Base-by-base conservation (phyloP, 805 yeast species). In the Myxozyma udenii region DNA sequence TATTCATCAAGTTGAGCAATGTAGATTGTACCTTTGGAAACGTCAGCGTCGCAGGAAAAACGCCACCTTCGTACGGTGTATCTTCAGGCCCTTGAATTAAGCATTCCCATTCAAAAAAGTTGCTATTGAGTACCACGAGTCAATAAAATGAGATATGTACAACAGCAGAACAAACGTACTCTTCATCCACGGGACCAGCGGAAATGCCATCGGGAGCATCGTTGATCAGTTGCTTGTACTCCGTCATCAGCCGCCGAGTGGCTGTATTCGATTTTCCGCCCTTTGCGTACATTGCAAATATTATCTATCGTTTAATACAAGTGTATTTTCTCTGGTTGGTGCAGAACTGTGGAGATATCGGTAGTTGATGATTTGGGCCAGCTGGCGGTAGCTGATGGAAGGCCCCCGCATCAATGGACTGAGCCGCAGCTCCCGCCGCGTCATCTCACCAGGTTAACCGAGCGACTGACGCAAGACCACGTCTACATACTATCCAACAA, bases 191-290 rank as follows among this genome's bases (percentile, higher is more conserved):
- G 0, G 98, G 98, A 1, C 95, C 95, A 0, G 98, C 98, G 4
- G 89, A 80, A 32, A 91, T 87, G 0, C 98, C 98, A 26, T 95
- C 97, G 0, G 97, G 96, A 0, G 95, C 84, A 57, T 90, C 95
- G 59, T 78, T 79, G 16, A 83, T 73, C 23, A 93, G 78, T 68
- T 88, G 96, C 66, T 87, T 91, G 66, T 85, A 84, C 68, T 93
- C 98, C 60, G 88, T 88, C 64, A 89, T 75, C 26, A 93, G 78
- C 55, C 98, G 74, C 61, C 85, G 83, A 58, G 87, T 95, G 2
- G 98, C 98, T 7, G 95, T 87, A 36, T 69, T 32, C 48, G 12
- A 23, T 23, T 35, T 7, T 25, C 30, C 2, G 48, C 19, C 33
- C 43, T 41, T n/a, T n/a, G n/a, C n/a, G 41, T 38, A 46, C 51